Percentiles rank a stretch among this genome's conserved stretches.
phyloP scores from a whole-genome alignment of 805 yeast species.

The Metschnikowia koreensis region DNA sequence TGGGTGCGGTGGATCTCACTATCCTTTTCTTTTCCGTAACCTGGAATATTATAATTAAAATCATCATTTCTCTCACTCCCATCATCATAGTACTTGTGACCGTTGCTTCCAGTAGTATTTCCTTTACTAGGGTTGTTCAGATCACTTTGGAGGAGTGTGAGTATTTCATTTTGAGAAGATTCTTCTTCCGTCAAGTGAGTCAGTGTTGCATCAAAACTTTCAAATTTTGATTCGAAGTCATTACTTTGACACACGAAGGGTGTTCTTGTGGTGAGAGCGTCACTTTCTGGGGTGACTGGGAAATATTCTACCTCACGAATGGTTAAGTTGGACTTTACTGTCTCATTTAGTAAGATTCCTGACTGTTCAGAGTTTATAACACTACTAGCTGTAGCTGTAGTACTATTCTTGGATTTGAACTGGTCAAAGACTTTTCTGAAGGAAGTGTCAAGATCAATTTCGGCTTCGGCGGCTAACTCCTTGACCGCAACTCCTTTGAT shows the following conservation, averaged over 20 bases:
- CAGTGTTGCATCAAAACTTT: background rate
- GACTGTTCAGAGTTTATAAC: slow-evolving; percentile 3
- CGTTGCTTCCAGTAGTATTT: background rate
- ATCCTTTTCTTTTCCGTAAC: background rate
- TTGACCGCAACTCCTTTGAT: no score
- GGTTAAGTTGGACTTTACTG: no score
- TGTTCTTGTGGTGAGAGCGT: background rate
- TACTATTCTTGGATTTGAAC: background rate
- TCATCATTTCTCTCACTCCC: no score
- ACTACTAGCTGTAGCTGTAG: background rate
- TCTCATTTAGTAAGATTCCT: background rate
- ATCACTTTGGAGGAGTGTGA: background rate
- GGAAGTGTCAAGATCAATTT: background rate
- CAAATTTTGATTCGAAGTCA: background rate
- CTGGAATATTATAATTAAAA: background rate
- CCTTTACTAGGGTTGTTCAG: background rate
- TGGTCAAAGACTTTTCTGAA: background rate
- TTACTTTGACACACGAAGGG: background rate
- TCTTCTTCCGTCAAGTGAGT: background rate
- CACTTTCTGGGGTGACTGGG: background rate
- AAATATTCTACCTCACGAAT: background rate
- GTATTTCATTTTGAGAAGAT: background rate
- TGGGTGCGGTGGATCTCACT: no score
- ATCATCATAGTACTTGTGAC: no score
- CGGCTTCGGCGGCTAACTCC: background rate